Conservation (phyloP, 2,329 filamentous ascomycete genomes). For the Fusarium marasasianum region DNA sequence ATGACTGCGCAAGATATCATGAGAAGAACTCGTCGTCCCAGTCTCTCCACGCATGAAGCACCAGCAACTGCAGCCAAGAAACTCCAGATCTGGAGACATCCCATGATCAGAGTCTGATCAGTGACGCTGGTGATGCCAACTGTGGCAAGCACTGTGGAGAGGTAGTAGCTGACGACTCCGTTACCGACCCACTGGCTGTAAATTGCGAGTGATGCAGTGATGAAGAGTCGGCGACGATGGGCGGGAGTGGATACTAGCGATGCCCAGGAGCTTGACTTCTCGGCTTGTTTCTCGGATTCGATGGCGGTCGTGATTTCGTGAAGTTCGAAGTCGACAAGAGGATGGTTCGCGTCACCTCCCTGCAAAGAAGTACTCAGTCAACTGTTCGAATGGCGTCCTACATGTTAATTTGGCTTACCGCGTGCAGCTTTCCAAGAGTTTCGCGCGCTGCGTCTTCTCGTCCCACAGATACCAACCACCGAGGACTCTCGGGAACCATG, state of each 20-base stretch:
- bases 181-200: conserved; percentile 21
- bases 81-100: conserved; percentile 18
- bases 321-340: conserved; percentile 13
- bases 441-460: not conserved
- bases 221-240: conserved; percentile 11
- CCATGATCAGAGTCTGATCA: conserved; percentile 16
- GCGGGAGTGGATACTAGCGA: conserved; percentile 6
- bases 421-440: not conserved
- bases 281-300: conserved; percentile 11
- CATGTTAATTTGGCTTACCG: not conserved
- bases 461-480: not conserved
- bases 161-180: conserved; percentile 20
- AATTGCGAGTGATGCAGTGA: not conserved
- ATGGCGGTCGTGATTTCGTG: conserved; percentile 17
- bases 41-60: not conserved
- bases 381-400: accelerated
- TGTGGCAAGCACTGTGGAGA: not conserved
- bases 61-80: conserved; percentile 8
- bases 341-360: conserved; percentile 5
- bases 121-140: conserved; percentile 16
- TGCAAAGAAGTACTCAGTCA: not conserved
- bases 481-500: conserved; percentile 4
- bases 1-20: conserved; percentile 9
- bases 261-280: conserved; percentile 4
- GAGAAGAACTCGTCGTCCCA: conserved; percentile 2